Conservation (phyloP, 2,329 filamentous ascomycete genomes). For the Xylariaceae sp. region DNA sequence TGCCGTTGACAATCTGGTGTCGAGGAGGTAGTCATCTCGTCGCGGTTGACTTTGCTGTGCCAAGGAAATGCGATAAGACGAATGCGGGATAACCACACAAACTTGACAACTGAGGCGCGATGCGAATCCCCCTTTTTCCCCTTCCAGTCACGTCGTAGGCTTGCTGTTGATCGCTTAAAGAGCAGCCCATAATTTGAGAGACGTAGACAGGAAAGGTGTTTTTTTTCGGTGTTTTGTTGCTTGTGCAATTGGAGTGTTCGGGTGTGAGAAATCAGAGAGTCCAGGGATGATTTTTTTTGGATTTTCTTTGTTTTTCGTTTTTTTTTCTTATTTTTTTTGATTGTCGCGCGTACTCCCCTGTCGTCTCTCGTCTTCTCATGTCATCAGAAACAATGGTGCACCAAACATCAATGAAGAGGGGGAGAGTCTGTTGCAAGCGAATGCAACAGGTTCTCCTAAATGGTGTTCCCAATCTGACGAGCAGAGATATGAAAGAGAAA, state of each 20-base stretch:
- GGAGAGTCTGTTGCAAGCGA: conserved; percentile 37
- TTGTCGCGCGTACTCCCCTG: conserved; percentile 33
- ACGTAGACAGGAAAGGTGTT: conserved; percentile 13
- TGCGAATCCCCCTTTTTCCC: conserved; percentile 23
- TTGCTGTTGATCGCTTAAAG: conserved; percentile 6
- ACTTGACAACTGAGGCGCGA: conserved; percentile 17
- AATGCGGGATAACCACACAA: conserved; percentile 28
- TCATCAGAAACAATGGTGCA: conserved; percentile 40
- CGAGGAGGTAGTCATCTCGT: conserved; percentile 13
- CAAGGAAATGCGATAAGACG: conserved; percentile 23
- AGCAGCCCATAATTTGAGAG: background rate
- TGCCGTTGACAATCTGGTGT: background rate
- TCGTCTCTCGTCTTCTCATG: conserved; percentile 34
- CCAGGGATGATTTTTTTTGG: conserved; percentile 1
- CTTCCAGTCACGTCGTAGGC: conserved; percentile 9
- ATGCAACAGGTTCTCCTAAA: conserved; percentile 41
- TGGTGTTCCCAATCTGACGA: conserved; percentile 49
- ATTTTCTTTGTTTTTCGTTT: too few relatives aligned
- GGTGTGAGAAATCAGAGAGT: conserved; percentile 32
- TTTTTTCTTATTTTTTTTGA: too few relatives aligned
- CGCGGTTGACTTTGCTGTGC: conserved; percentile 18
- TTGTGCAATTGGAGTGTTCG: conserved; percentile 25
- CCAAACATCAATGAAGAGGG: conserved; percentile 47
- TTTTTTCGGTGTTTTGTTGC: conserved; percentile 11
- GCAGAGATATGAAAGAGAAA: conserved; percentile 30